Evolutionary conservation across 78 protist genomes (phyloP), one percentile per base, ranked within the genome.

Genomic region (Dictyostelium citrinum): DNA sequence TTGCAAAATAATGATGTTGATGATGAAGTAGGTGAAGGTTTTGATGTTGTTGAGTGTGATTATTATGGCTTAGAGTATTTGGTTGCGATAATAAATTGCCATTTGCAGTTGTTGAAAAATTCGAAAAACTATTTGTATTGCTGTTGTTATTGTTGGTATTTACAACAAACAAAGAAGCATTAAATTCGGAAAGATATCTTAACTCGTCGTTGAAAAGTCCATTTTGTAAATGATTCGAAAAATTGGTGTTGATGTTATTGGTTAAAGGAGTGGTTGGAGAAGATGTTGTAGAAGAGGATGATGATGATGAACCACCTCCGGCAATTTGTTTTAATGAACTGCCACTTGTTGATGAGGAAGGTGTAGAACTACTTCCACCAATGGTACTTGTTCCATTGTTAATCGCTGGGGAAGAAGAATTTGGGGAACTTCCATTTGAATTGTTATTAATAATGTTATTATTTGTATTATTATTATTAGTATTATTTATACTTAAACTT

Each of bases 181-280:
- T 75, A 9, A 68, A 71, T 67, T 41, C 90, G 74, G 75, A 39
- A 29, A 51, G 81, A 67, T 71, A 33, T 83, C 72, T 64, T 64
- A 29, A 27, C 10, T 68, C 82, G 49, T 71, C 39, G 46, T 33
- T 51, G 33, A 75, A 75, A n/a, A 75, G 45, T 75, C 61, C 58
- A 75, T 75, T 75, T 75, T 35, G 81, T 41, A 41, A 41, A n/a
- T 35, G 79, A 72, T 72, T 72, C 35, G 79, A 5, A 72, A 72
- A 72, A 11, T 72, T 29, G 2, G 35, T 55, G 64, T 37, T 72
- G n/a, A 29, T 3, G 4, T 72, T 72, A 41, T 33, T 35, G 14
- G 78, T 35, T 72, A 35, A 35, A 10, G 41, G 41, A 22, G 79
- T 72, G 33, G 79, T 78, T 29, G 83, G 68, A 16, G 85, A 24